Conservation (phyloP, 2,329 filamentous ascomycete species). For the Zarea fungicola region DNA sequence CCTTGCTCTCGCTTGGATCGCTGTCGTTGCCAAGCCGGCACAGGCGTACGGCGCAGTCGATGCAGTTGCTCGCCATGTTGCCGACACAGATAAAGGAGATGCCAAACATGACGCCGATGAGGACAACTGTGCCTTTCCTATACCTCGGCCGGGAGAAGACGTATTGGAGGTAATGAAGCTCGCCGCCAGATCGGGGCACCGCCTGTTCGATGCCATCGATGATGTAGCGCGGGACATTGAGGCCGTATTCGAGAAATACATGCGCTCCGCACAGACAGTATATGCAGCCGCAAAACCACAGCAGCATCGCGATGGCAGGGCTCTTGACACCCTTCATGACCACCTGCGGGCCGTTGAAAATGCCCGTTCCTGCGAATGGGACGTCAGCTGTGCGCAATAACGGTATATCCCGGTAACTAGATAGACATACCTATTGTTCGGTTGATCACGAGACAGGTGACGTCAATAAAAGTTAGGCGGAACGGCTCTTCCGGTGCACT, state of each 20-base stretch:
- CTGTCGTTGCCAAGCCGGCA: slow-evolving; percentile 29
- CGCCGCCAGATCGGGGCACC: slow-evolving; percentile 41
- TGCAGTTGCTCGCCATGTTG: slow-evolving; percentile 44
- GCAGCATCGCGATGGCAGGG: slow-evolving; percentile 30
- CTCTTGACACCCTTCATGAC: slow-evolving; percentile 30
- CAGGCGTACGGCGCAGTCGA: slow-evolving; percentile 39
- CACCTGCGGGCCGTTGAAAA: slow-evolving; percentile 30
- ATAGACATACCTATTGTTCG: slow-evolving; percentile 32
- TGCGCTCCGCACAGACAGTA: slow-evolving; percentile 33
- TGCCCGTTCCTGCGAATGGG: slow-evolving; percentile 28
- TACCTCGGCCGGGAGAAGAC: slow-evolving; percentile 35
- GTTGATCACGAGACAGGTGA: slow-evolving; percentile 31
- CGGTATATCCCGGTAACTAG: background rate
- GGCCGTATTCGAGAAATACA: slow-evolving; percentile 41
- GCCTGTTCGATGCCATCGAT: slow-evolving; percentile 33
- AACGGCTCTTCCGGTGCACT: slow-evolving; percentile 30
- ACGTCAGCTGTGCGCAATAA: slow-evolving; percentile 14
- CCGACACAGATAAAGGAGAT: slow-evolving; percentile 41
- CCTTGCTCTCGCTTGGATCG: slow-evolving; percentile 25
- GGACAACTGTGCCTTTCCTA: slow-evolving; percentile 28
- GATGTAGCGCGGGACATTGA: slow-evolving; percentile 39
- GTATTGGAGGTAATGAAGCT: slow-evolving; percentile 45
- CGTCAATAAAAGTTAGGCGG: slow-evolving; percentile 31
- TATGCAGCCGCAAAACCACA: slow-evolving; percentile 35
- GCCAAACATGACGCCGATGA: slow-evolving; percentile 41